Evolutionary conservation across 1,139 yeast genomes (phyloP).

Genomic region (Debaryomycetaceae sp.): DNA sequence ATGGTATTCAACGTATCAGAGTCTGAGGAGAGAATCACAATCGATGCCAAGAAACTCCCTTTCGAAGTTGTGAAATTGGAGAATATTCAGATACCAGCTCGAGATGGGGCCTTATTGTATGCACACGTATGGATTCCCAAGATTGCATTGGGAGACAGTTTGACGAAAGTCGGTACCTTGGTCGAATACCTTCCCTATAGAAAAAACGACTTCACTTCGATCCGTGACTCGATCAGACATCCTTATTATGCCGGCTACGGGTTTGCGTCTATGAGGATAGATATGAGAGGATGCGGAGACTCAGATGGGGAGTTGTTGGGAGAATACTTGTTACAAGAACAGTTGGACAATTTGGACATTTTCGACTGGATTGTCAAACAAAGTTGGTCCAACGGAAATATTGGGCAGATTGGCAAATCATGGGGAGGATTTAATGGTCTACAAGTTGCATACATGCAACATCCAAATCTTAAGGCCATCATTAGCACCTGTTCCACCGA

Average conservation of each 20-base stretch:
- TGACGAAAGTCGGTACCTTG: constrained; percentile 27
- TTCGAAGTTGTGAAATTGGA: constrained; percentile 24
- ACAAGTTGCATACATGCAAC: constrained; percentile 41
- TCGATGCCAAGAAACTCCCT: constrained; percentile 21
- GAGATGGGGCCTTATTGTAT: constrained; percentile 29
- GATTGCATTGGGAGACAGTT: constrained; percentile 2
- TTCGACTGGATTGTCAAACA: constrained; percentile 38
- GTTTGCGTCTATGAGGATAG: constrained; percentile 36
- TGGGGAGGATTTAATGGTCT: constrained; percentile 46
- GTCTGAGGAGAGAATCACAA: constrained; percentile 16
- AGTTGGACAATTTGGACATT: constrained; percentile 35
- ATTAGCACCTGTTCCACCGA: constrained; percentile 41
- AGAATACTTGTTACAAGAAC: constrained; percentile 37
- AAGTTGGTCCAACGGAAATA: constrained; percentile 37
- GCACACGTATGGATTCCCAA: constrained; percentile 42
- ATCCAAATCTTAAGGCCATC: constrained; percentile 37
- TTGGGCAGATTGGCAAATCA: constrained; percentile 44
- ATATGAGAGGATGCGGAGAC: constrained; percentile 40
- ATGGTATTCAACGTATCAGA: constrained; percentile 15
- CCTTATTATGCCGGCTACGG: constrained; percentile 43
- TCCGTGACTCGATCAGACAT: constrained; percentile 38
- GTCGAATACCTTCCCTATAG: constrained; percentile 42
- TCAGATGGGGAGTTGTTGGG: constrained; percentile 37
- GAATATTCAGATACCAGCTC: constrained; percentile 27
- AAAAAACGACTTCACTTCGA: constrained; percentile 39